Conservation (phyloP, 352 stramenopile genomes). For the Pythium vanterpoolii region DNA sequence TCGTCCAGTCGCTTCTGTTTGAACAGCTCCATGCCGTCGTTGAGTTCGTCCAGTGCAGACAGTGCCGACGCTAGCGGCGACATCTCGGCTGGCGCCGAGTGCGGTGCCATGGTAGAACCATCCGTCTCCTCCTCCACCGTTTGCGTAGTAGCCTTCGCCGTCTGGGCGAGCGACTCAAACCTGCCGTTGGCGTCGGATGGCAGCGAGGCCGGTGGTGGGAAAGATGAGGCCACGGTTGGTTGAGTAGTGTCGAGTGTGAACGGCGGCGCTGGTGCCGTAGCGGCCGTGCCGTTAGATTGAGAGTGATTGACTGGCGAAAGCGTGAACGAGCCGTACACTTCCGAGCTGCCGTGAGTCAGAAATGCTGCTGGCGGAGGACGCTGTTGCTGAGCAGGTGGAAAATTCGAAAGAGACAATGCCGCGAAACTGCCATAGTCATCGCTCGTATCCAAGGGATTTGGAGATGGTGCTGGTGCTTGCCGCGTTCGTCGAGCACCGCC, state of each 20-base stretch:
- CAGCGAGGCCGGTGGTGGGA: neutral
- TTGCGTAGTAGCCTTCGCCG: no score
- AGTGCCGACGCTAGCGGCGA: neutral
- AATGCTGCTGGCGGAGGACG: neutral
- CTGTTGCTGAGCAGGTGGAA: neutral
- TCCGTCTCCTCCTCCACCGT: no score
- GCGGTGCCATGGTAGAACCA: no score
- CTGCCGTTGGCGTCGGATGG: conserved; percentile 15
- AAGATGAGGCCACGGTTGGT: neutral
- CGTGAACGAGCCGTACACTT: conserved; percentile 21
- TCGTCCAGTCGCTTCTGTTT: conserved; percentile 64
- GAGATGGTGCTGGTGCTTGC: neutral
- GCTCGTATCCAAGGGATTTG: neutral
- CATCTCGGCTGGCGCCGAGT: conserved; percentile 9
- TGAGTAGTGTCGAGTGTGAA: neutral
- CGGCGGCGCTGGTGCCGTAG: neutral
- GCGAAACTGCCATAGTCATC: conserved; percentile 50
- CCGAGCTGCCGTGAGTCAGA: neutral
- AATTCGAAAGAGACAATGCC: conserved; percentile 14
- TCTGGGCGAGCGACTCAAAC: conserved; percentile 4
- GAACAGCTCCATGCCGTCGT: conserved; percentile 76
- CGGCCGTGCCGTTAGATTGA: neutral
- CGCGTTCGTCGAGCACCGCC: neutral
- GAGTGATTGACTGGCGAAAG: neutral
- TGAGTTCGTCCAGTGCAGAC: conserved; percentile 63